Conservation (phyloP, 169 alveolate genomes). For the Plasmodium gonderi region DNA sequence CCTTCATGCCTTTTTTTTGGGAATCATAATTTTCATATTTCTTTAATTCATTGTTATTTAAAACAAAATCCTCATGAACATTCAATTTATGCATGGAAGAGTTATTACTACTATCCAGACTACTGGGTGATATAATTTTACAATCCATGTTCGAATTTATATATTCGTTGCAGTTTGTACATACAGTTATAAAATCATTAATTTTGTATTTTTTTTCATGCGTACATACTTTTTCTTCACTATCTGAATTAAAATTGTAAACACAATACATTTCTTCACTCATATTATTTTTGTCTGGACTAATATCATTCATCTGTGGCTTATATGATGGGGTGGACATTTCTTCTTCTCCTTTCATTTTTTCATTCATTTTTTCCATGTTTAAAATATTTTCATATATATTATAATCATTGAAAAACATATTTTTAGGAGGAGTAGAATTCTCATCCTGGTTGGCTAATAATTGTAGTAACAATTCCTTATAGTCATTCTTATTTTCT, state of each 20-base stretch:
- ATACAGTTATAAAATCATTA: constrained; percentile 64
- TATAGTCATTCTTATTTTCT: constrained; percentile 6
- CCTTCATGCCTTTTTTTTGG: constrained; percentile 10
- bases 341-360: neutral
- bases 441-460: neutral
- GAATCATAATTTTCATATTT: constrained; percentile 17
- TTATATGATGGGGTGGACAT: constrained; percentile 8
- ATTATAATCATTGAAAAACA: constrained; percentile 34
- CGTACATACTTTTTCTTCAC: constrained; percentile 51
- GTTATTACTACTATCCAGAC: neutral
- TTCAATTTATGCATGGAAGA: neutral
- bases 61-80: constrained; percentile 13
- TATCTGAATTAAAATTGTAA: constrained; percentile 63
- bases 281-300: constrained; percentile 36
- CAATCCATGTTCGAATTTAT: constrained; percentile 51
- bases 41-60: constrained; percentile 7
- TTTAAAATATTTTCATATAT: constrained; percentile 17
- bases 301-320: constrained; percentile 34
- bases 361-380: constrained; percentile 19
- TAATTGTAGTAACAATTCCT: constrained; percentile 18
- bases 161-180: constrained; percentile 60
- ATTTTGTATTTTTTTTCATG: constrained; percentile 56
- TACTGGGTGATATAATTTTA: constrained; percentile 30
- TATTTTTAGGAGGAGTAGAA: neutral
- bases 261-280: constrained; percentile 30